phyloP scores from a whole-genome alignment of 805 yeast genomes.

The Wickerhamiella spandovensis region DNA sequence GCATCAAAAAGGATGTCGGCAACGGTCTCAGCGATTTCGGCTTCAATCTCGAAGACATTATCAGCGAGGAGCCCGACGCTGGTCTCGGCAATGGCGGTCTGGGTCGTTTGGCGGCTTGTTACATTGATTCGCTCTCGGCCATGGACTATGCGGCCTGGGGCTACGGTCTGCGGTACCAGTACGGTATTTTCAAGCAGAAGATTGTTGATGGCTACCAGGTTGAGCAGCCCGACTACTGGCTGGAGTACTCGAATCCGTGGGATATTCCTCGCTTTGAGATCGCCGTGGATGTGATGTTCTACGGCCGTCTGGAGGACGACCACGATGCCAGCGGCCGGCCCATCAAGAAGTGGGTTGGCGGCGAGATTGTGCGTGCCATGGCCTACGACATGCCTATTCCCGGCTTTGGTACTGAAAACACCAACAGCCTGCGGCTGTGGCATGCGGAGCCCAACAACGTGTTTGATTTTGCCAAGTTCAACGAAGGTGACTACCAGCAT shows the following conservation, averaged over 20 bases:
- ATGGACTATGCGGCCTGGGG: conserved; percentile 94
- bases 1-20: conserved; percentile 45
- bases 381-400: conserved; percentile 91
- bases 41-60: conserved; percentile 72
- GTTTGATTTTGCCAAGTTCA: conserved; percentile 82
- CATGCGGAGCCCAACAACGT: conserved; percentile 79
- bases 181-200: conserved; percentile 84
- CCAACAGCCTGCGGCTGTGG: conserved; percentile 86
- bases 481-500: conserved; percentile 77
- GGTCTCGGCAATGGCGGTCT: conserved; percentile 93
- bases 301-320: conserved; percentile 51
- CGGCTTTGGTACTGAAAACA: conserved; percentile 63
- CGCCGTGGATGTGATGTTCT: conserved; percentile 79
- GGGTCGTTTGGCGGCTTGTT: conserved; percentile 91
- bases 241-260: conserved; percentile 84
- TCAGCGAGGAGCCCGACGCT: conserved; percentile 84
- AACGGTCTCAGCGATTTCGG: conserved; percentile 60
- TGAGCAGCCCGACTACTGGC: conserved; percentile 91
- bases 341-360: conserved; percentile 67
- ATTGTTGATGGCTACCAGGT: conserved; percentile 88
- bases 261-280: conserved; percentile 79
- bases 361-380: conserved; percentile 77
- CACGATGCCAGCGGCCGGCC: conserved; percentile 37
- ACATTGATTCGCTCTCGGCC: conserved; percentile 75
- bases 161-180: conserved; percentile 83